A percentile compares a stretch with the other conserved stretches of the same genome.
Conservation (phyloP, 257 asterid genomes). For the Craterostigma plantagineum region DNA sequence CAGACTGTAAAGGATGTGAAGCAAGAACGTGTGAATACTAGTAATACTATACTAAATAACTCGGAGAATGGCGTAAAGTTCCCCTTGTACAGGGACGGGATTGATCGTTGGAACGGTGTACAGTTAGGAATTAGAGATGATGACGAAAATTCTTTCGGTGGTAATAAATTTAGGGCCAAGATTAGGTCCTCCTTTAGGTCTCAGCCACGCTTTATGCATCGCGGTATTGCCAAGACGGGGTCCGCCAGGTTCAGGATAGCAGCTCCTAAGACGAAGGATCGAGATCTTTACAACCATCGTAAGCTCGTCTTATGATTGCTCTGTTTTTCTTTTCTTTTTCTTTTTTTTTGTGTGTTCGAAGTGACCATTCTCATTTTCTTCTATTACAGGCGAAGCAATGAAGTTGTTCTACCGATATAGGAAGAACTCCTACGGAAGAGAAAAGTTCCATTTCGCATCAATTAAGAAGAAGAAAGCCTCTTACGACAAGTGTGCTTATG, state of each 20-base stretch:
- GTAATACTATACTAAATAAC: conserved; percentile 19
- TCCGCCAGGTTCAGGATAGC: conserved; percentile 36
- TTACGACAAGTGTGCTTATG: conserved; percentile 22
- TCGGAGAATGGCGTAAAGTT: conserved; percentile 48
- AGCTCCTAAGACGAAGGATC: conserved; percentile 31
- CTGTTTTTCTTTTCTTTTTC: background rate
- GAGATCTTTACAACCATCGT: conserved; percentile 27
- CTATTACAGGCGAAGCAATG: conserved; percentile 27
- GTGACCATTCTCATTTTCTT: background rate
- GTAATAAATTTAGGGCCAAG: conserved; percentile 29
- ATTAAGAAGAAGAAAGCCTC: conserved; percentile 36
- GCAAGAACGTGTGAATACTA: conserved; percentile 24
- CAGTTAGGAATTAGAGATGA: conserved; percentile 64
- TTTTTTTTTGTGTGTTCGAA: background rate
- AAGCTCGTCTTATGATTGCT: conserved; percentile 15
- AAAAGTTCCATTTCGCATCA: conserved; percentile 16
- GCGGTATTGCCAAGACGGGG: conserved; percentile 39
- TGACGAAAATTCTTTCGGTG: conserved; percentile 53
- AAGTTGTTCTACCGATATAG: conserved; percentile 26
- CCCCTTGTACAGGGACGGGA: conserved; percentile 37
- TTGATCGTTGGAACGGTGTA: conserved; percentile 41
- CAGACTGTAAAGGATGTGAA: conserved; percentile 23
- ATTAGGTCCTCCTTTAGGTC: conserved; percentile 28
- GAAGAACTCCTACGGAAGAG: no score
- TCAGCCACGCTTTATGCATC: conserved; percentile 22